Evolutionary conservation across 176 grass and related monocot species (phyloP).

Genomic region (Eremochloa ophiuroides): DNA sequence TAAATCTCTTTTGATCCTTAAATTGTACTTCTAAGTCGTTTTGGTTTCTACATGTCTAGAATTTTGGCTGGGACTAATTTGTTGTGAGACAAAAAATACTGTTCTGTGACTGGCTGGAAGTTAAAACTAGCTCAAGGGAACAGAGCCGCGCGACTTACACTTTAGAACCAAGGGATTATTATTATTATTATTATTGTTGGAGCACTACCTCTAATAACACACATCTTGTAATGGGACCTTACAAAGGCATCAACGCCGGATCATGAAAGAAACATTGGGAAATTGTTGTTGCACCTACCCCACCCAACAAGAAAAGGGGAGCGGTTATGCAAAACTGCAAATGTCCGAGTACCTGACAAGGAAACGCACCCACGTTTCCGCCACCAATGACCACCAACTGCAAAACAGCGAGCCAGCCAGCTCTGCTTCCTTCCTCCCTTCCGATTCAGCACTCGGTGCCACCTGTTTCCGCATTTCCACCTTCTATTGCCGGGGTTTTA

Average conservation of each 20-base stretch:
- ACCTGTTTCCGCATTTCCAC: slow-evolving; percentile 32
- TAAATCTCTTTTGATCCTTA: too few species aligned
- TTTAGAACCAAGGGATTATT: too few species aligned
- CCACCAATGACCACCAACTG: slow-evolving; percentile 32
- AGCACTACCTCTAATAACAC: too few species aligned
- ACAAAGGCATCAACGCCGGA: not conserved
- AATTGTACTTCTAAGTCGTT: too few species aligned
- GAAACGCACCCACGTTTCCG: slow-evolving; percentile 18
- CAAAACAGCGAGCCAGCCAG: not conserved
- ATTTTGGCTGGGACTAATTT: too few species aligned
- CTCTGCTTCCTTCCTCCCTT: not conserved
- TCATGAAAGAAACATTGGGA: not conserved
- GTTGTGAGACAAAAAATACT: too few species aligned
- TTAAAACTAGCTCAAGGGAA: too few species aligned
- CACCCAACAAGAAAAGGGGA: not conserved
- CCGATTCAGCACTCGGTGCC: slow-evolving; percentile 21
- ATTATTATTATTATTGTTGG: too few species aligned
- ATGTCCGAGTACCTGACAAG: not conserved
- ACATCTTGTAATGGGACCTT: too few species aligned
- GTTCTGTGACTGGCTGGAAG: too few species aligned
- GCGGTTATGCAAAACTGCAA: not conserved
- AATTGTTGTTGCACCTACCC: not conserved
- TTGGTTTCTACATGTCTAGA: too few species aligned
- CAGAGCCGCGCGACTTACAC: too few species aligned
- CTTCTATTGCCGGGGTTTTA: slow-evolving; percentile 39